Percentiles rank a stretch among this genome's conserved stretches.
phyloP scores from a whole-genome alignment of 2,329 filamentous ascomycete species.

The Colletotrichum sp. region DNA sequence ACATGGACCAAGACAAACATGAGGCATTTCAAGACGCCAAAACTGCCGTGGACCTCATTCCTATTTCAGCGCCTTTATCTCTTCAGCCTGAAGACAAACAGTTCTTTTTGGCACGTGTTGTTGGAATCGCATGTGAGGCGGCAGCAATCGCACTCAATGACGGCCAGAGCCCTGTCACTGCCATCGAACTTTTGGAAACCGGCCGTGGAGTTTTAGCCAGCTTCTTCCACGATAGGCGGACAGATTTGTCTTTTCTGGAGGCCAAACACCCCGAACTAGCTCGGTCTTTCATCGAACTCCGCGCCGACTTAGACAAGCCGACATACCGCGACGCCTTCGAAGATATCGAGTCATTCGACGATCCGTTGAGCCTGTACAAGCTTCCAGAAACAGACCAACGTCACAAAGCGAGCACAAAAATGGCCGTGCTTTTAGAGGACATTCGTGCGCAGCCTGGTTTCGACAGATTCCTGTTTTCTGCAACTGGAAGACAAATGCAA shows the following conservation, averaged over 20 bases:
- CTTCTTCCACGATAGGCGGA: slow-evolving; percentile 25
- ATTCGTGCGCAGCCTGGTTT: slow-evolving; percentile 26
- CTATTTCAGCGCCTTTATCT: fast-evolving
- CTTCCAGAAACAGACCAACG: not conserved
- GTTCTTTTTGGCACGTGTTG: slow-evolving; percentile 13
- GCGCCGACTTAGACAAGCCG: not conserved
- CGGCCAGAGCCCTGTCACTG: slow-evolving; percentile 1
- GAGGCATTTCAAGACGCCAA: not conserved
- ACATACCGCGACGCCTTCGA: not conserved
- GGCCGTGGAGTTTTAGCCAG: slow-evolving; percentile 30
- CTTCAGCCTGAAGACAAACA: slow-evolving; percentile 23
- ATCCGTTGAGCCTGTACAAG: not conserved
- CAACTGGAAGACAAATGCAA: slow-evolving; percentile 22
- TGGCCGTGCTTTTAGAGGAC: not conserved
- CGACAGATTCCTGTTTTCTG: slow-evolving; percentile 26
- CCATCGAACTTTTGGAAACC: slow-evolving; percentile 27
- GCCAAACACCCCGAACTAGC: not conserved
- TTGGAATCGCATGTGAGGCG: slow-evolving; percentile 24
- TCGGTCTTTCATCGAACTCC: not conserved
- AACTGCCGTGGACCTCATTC: not conserved
- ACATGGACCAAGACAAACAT: not conserved
- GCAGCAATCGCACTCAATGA: slow-evolving; percentile 25
- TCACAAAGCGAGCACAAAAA: not conserved
- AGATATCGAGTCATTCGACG: not conserved
- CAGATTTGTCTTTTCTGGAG: not conserved